phyloP scores from a whole-genome alignment of 2,329 filamentous ascomycete genomes.

The Juglanconis sp. region DNA sequence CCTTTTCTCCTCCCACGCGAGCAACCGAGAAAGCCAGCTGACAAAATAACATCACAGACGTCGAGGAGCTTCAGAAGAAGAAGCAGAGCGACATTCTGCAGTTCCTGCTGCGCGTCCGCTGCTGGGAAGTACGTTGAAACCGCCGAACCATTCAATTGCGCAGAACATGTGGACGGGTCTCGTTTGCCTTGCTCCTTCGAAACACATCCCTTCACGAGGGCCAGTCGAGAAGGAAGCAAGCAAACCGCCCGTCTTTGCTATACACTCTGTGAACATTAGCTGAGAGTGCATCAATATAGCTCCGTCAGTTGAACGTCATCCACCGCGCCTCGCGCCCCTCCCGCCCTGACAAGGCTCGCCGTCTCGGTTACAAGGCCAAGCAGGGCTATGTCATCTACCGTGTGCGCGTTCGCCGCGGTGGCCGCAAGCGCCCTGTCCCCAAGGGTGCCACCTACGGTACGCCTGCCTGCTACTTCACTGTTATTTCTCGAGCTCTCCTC shows the following conservation, averaged over 20 bases:
- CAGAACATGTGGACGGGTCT: slow-evolving; percentile 23
- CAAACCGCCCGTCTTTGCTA: slow-evolving; percentile 62
- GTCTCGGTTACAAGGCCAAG: slow-evolving; percentile 99
- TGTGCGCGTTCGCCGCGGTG: slow-evolving; percentile 95
- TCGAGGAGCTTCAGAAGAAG: slow-evolving; percentile 99
- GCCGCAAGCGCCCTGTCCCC: slow-evolving; percentile 91
- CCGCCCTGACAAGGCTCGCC: slow-evolving; percentile 99
- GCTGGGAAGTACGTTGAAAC: slow-evolving; percentile 91
- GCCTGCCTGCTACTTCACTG: neutral
- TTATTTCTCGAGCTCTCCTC: neutral
- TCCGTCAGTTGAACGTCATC: slow-evolving; percentile 99
- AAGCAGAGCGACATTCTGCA: slow-evolving; percentile 99
- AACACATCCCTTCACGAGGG: neutral
- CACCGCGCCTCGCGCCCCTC: slow-evolving; percentile 98
- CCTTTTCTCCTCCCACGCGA: neutral
- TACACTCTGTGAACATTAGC: slow-evolving; percentile 99
- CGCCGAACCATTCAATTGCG: slow-evolving; percentile 28
- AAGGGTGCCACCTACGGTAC: slow-evolving; percentile 99
- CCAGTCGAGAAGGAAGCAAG: slow-evolving; percentile 24
- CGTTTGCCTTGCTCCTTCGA: slow-evolving; percentile 8
- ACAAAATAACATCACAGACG: slow-evolving; percentile 44
- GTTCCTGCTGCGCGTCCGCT: slow-evolving; percentile 99
- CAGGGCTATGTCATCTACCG: slow-evolving; percentile 99
- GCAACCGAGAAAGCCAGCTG: slow-evolving; percentile 4
- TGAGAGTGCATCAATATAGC: slow-evolving; percentile 99